phyloP scores from a whole-genome alignment of 2,329 filamentous ascomycete genomes.

The Fusarium sp. region DNA sequence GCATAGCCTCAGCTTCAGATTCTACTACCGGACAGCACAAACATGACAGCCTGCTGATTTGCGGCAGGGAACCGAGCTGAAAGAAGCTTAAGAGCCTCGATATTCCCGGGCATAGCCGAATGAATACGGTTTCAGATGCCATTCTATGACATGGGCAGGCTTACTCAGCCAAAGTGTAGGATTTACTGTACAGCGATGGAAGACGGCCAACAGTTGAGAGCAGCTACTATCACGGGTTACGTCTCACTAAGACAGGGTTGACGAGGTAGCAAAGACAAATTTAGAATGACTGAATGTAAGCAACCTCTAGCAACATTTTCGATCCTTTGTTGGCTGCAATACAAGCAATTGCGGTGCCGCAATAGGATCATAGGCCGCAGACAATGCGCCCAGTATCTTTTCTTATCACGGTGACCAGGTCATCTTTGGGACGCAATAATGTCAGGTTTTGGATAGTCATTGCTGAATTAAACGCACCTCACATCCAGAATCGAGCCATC shows the following conservation, averaged over 20 bases:
- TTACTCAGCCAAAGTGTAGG: background rate
- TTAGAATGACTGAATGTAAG: background rate
- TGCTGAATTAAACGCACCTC: too few relatives aligned
- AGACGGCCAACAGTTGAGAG: background rate
- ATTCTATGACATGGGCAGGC: background rate
- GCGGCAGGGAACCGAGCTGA: background rate
- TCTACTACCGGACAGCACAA: background rate
- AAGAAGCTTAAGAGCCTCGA: background rate
- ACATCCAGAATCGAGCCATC: too few relatives aligned
- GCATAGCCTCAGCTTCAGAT: background rate
- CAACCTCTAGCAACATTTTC: background rate
- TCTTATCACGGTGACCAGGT: background rate
- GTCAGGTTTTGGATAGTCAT: too few relatives aligned
- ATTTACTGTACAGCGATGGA: background rate
- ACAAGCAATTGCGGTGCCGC: background rate
- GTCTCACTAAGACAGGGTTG: fast-evolving
- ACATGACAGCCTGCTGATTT: background rate
- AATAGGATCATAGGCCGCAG: background rate
- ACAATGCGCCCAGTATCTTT: background rate
- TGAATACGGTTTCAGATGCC: background rate
- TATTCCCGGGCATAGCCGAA: background rate
- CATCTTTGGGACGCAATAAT: too few relatives aligned
- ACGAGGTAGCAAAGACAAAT: fast-evolving
- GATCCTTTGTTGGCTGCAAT: background rate
- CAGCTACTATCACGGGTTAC: background rate